These are phyloP conservation scores for Thinopyrum obtusiflorum DNA, from an alignment of 202 grass and related monocot genomes.

Conservation along the genomic window DNA sequence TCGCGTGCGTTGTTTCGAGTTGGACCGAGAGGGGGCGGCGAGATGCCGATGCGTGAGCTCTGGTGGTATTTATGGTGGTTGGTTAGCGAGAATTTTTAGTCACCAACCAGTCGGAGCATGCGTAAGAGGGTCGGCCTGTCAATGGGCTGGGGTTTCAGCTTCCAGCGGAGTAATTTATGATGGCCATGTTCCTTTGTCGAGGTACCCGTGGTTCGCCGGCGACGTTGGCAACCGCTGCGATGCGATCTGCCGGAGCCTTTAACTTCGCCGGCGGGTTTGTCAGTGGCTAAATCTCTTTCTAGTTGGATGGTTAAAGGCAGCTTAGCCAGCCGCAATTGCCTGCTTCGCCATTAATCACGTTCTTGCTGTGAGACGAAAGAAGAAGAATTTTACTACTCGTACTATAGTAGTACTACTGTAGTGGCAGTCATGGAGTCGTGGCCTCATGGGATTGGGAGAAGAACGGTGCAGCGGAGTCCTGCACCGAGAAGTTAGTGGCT, in stretches of 20 bases:
- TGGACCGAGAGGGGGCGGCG: background rate
- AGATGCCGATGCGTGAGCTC: background rate
- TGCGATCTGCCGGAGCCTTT: background rate
- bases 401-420: too few relatives aligned
- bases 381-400: background rate
- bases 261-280: background rate
- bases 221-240: background rate
- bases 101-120: background rate
- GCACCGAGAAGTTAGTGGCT: background rate
- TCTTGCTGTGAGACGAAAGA: background rate
- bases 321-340: too few relatives aligned
- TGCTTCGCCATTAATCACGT: background rate
- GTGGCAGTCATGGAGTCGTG: too few relatives aligned
- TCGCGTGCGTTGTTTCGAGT: too few relatives aligned
- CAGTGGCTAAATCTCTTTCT: background rate
- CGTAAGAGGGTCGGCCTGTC: background rate
- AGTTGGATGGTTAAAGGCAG: background rate
- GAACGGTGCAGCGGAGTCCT: background rate
- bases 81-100: background rate
- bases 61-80: background rate
- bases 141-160: background rate
- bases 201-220: background rate
- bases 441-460: background rate
- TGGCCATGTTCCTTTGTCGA: background rate
- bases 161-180: background rate